Conservation (phyloP, 192 early-diverging fungal species). For the Diversispora eburnea region DNA sequence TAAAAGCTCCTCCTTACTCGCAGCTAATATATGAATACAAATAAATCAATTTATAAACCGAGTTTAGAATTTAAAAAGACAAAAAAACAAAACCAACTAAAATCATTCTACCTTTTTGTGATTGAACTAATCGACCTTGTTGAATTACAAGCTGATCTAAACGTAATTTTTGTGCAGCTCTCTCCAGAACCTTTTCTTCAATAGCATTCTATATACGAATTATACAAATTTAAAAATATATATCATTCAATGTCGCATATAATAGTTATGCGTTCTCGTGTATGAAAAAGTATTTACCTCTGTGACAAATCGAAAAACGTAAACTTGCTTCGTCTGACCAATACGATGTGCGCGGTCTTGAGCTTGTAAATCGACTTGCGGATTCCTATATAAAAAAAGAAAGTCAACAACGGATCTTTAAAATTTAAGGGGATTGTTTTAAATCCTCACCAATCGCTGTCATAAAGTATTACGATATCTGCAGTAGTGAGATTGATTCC, state of each 20-base stretch:
- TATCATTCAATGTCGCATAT: not conserved
- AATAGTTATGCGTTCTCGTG: not conserved
- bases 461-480: constrained; percentile 94
- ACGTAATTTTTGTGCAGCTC: constrained; percentile 94
- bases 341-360: constrained; percentile 99
- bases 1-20: constrained; percentile 81
- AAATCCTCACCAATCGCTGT: constrained; percentile 78
- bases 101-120: constrained; percentile 51
- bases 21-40: constrained; percentile 32
- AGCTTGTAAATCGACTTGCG: constrained; percentile 86
- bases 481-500: constrained; percentile 97
- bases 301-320: constrained; percentile 93
- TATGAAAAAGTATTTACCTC: constrained; percentile 49
- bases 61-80: not conserved
- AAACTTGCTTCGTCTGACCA: constrained; percentile 97
- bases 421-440: no score
- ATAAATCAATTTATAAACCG: not conserved
- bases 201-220: constrained; percentile 66
- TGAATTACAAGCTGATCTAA: constrained; percentile 99
- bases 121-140: constrained; percentile 79
- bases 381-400: constrained; percentile 49
- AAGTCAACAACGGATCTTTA: not conserved
- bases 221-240: not conserved
- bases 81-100: not conserved
- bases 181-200: constrained; percentile 96